These are phyloP conservation scores for Yarrowia bubula DNA, from an alignment of 805 yeast species.

Conservation along the genomic window DNA sequence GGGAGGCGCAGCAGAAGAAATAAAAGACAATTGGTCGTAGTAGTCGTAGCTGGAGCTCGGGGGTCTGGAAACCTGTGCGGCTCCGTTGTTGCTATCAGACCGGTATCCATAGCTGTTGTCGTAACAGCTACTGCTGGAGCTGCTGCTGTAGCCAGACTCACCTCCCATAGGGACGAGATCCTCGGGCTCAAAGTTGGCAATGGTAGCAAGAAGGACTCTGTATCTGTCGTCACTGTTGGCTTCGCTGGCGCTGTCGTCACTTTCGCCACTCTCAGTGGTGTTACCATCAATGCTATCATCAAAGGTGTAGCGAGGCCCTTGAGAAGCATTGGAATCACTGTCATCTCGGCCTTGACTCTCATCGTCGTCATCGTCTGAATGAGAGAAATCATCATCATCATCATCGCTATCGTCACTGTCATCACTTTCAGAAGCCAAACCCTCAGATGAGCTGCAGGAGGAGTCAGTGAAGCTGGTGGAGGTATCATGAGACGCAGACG, in stretches of 20 bases:
- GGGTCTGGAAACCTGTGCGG: neutral
- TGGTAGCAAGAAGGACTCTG: neutral
- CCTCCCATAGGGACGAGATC: neutral
- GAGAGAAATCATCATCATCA: neutral
- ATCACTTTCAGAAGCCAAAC: neutral
- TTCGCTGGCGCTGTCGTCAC: neutral
- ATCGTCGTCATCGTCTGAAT: neutral
- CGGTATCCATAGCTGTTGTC: neutral
- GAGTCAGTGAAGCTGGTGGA: neutral
- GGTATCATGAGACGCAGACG: neutral
- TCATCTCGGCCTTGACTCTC: neutral
- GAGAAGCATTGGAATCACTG: neutral
- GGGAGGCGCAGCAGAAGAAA: neutral
- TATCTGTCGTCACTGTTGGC: neutral
- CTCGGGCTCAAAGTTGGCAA: neutral
- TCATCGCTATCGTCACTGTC: neutral
- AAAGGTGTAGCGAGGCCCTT: neutral
- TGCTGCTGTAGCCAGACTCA: neutral
- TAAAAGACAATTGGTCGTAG: neutral
- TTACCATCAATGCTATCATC: neutral
- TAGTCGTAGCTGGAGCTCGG: constrained; percentile 3
- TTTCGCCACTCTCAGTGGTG: neutral
- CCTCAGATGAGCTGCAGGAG: neutral
- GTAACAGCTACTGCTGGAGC: neutral
- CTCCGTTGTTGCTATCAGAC: neutral